Conservation (phyloP, 2,329 filamentous ascomycete species). For the Biscogniauxia mediterranea region DNA sequence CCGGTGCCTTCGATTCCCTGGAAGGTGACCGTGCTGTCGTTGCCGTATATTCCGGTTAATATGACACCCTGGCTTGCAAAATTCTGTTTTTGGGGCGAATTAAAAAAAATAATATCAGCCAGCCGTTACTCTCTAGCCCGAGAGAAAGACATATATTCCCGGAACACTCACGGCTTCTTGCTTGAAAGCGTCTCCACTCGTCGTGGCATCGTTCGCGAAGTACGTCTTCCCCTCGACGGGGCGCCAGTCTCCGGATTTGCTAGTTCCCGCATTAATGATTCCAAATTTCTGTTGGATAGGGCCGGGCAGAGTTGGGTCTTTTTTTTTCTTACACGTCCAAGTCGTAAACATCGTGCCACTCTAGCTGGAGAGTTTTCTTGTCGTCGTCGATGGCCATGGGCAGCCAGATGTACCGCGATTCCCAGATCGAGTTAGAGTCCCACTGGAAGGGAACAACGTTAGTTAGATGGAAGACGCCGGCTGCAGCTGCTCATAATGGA, state of each 20-base stretch:
- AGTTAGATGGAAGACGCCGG: background rate
- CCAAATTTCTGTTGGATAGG: too few relatives aligned
- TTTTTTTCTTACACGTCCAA: slow-evolving; percentile 41
- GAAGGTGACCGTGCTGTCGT: slow-evolving; percentile 54
- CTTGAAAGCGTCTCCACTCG: slow-evolving; percentile 47
- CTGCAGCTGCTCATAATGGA: background rate
- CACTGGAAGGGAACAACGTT: slow-evolving; percentile 32
- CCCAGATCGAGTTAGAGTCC: slow-evolving; percentile 56
- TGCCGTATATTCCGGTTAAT: slow-evolving; percentile 52
- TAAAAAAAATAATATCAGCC: background rate
- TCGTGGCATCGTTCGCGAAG: slow-evolving; percentile 43
- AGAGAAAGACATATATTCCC: background rate
- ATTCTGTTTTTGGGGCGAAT: slow-evolving; percentile 28
- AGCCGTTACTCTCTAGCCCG: background rate
- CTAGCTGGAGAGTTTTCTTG: slow-evolving; percentile 47
- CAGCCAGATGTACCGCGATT: slow-evolving; percentile 57
- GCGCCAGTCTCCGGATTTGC: slow-evolving; percentile 46
- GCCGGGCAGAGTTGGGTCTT: slow-evolving; percentile 17
- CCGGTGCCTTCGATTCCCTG: slow-evolving; percentile 46
- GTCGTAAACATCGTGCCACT: slow-evolving; percentile 57
- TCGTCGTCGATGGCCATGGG: slow-evolving; percentile 51
- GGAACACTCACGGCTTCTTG: slow-evolving; percentile 45
- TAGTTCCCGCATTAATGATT: slow-evolving; percentile 12
- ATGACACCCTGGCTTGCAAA: slow-evolving; percentile 49
- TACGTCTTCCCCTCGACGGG: slow-evolving; percentile 48